Conservation (phyloP, 2,329 filamentous ascomycete species). For the Periconia sp. region DNA sequence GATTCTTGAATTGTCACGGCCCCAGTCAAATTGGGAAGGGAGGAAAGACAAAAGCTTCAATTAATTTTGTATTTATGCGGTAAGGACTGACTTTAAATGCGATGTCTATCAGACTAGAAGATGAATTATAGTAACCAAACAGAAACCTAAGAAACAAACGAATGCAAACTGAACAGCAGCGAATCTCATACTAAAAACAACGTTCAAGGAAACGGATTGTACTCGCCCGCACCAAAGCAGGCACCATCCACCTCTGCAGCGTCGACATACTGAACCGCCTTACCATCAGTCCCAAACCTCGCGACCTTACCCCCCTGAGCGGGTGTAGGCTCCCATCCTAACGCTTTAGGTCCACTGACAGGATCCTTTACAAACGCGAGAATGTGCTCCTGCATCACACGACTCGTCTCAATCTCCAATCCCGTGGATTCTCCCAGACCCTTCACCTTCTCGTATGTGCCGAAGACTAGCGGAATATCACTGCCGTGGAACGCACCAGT, state of each 20-base stretch:
- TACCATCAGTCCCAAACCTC: constrained; percentile 10
- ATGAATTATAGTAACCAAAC: no score
- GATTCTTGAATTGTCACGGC: no score
- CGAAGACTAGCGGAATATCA: constrained; percentile 19
- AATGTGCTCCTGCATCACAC: constrained; percentile 35
- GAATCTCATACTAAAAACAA: neutral
- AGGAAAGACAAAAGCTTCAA: no score
- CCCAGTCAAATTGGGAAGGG: no score
- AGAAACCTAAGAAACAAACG: neutral
- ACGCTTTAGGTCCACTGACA: constrained; percentile 3
- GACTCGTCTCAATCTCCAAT: constrained; percentile 30
- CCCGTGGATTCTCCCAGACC: constrained; percentile 6
- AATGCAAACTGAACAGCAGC: neutral
- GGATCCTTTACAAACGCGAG: constrained; percentile 34
- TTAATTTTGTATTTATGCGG: no score
- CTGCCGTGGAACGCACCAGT: constrained; percentile 17
- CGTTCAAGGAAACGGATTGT: constrained; percentile 8
- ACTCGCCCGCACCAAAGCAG: constrained; percentile 9
- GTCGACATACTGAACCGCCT: constrained; percentile 10
- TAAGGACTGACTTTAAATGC: no score
- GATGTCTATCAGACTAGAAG: no score
- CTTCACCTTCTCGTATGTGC: constrained; percentile 15
- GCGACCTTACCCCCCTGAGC: constrained; percentile 9
- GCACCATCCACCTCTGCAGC: constrained; percentile 12
- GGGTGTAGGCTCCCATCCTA: constrained; percentile 10